phyloP scores from a whole-genome alignment of 805 yeast species.

The Candida schatavii region DNA sequence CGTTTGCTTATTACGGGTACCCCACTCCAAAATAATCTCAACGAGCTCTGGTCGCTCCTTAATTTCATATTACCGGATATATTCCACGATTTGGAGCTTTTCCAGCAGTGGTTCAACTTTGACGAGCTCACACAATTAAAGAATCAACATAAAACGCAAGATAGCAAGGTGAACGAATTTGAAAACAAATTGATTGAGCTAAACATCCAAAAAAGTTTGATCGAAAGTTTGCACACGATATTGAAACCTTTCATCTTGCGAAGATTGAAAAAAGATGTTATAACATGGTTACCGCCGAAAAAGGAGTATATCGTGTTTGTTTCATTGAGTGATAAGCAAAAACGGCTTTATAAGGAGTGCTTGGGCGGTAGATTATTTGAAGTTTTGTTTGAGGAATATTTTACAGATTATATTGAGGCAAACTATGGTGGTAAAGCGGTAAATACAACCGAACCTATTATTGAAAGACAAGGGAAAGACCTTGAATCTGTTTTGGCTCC shows the following conservation, averaged over 20 bases:
- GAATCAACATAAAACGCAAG: conserved; percentile 15
- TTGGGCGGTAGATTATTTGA: conserved; percentile 43
- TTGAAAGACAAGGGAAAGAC: neutral
- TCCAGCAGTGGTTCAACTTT: conserved; percentile 94
- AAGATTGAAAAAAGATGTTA: conserved; percentile 73
- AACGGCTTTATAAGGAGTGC: conserved; percentile 55
- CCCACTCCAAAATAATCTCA: conserved; percentile 86
- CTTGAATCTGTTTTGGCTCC: too few relatives aligned
- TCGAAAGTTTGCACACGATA: conserved; percentile 80
- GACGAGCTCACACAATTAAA: conserved; percentile 47
- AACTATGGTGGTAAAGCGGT: neutral
- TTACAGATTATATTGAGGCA: conserved; percentile 49
- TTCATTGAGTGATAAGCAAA: conserved; percentile 62
- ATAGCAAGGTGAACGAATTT: conserved; percentile 16
- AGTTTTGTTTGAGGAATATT: conserved; percentile 43
- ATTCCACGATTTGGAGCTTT: conserved; percentile 82
- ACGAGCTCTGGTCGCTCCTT: conserved; percentile 88
- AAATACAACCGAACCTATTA: neutral
- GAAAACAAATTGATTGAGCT: conserved; percentile 54
- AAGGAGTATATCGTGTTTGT: conserved; percentile 83
- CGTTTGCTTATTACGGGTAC: conserved; percentile 90
- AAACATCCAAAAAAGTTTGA: conserved; percentile 50
- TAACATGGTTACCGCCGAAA: conserved; percentile 75
- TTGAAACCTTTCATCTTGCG: conserved; percentile 84
- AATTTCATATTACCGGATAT: conserved; percentile 92